phyloP scores from a whole-genome alignment of 1,139 yeast species.

The Saccharomyces pastorianus region DNA sequence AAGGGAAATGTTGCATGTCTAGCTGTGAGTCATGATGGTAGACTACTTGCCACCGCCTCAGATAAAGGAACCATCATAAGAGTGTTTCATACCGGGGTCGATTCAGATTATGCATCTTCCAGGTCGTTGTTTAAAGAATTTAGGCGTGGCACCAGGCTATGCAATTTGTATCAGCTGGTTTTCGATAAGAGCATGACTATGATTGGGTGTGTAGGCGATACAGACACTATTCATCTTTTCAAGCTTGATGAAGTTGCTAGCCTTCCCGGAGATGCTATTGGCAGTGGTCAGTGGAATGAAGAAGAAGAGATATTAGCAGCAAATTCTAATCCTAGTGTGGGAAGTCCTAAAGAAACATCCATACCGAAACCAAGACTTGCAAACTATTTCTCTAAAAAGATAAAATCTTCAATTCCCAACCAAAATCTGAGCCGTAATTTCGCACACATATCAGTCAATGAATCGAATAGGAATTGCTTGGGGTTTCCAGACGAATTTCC shows the following conservation, averaged over 20 bases:
- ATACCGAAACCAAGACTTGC: conserved; percentile 9
- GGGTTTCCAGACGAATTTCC: conserved; percentile 30
- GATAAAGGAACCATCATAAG: conserved; percentile 65
- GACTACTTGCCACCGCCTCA: conserved; percentile 58
- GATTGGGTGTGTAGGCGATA: conserved; percentile 60
- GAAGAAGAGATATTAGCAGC: conserved; percentile 7
- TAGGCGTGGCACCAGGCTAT: conserved; percentile 61
- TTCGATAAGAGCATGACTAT: conserved; percentile 46
- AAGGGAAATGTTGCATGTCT: conserved; percentile 25
- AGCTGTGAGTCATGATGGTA: conserved; percentile 41
- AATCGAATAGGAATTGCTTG: conserved; percentile 15
- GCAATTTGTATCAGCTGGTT: conserved; percentile 46
- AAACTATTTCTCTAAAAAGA: conserved; percentile 21
- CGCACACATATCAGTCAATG: conserved; percentile 26
- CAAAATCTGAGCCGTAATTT: conserved; percentile 27
- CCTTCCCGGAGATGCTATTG: background rate
- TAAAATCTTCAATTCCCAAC: conserved; percentile 25
- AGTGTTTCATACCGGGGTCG: conserved; percentile 37
- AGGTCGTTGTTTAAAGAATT: conserved; percentile 41
- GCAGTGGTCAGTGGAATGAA: conserved; percentile 6
- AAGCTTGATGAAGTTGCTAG: conserved; percentile 30
- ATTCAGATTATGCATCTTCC: conserved; percentile 15
- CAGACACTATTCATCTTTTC: conserved; percentile 64
- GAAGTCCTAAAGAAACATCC: background rate
- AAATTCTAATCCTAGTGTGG: background rate